These are phyloP conservation scores for Colletotrichum nymphaeae DNA, from an alignment of 2,329 filamentous ascomycete genomes.

Conservation along the genomic window DNA sequence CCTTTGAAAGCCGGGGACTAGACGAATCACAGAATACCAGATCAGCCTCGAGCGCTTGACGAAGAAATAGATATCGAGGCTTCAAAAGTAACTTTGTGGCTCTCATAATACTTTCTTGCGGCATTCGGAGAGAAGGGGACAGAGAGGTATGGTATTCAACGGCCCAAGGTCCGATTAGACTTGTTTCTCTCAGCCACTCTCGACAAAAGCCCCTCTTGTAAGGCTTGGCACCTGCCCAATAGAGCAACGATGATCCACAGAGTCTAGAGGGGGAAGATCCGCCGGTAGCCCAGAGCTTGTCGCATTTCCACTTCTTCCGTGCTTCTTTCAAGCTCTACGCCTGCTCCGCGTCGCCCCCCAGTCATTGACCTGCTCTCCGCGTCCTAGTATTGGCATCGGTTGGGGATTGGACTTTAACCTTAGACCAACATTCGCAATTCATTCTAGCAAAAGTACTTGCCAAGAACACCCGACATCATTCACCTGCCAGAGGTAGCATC, in stretches of 20 bases:
- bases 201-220: slow-evolving; percentile 12
- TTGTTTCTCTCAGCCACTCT: slow-evolving; percentile 20
- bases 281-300: slow-evolving; percentile 8
- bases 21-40: background rate
- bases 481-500: slow-evolving; percentile 35
- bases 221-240: slow-evolving; percentile 35
- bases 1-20: background rate
- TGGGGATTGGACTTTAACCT: background rate
- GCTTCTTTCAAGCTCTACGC: background rate
- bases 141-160: background rate
- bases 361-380: slow-evolving; percentile 11
- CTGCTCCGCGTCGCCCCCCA: slow-evolving; percentile 9
- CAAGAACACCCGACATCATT: slow-evolving; percentile 19
- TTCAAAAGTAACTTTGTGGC: slow-evolving; percentile 2
- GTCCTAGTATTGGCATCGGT: background rate
- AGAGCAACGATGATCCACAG: slow-evolving; percentile 27
- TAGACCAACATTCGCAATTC: slow-evolving; percentile 5
- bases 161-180: background rate
- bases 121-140: background rate
- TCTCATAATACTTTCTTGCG: background rate
- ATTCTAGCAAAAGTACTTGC: slow-evolving; percentile 25
- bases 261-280: background rate
- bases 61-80: too few species aligned
- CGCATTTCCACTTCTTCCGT: background rate
- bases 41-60: background rate